Evolutionary conservation across 768 basidiomycete species (phyloP).

Genomic region (Lentinula sp.): DNA sequence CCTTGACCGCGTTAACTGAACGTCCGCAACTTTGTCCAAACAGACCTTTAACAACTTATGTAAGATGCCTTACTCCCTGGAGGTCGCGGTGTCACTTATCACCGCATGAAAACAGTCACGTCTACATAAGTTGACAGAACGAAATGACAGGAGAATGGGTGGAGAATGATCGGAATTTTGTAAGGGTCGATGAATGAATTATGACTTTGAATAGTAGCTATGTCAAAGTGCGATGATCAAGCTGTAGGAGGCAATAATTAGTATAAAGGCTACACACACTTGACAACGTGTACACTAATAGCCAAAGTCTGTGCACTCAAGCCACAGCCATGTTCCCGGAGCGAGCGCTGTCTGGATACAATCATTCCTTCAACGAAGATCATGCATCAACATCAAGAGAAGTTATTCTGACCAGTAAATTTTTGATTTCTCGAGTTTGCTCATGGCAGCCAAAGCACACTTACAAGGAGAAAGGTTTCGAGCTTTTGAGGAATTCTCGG

Average conservation of each 20-base stretch:
- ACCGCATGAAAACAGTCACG: not conserved
- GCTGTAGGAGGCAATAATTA: not conserved
- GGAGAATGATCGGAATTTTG: not conserved
- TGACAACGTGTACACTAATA: not conserved
- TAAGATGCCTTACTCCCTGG: not conserved
- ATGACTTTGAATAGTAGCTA: not conserved
- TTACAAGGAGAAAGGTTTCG: no score
- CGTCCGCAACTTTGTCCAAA: no score
- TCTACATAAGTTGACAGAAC: not conserved
- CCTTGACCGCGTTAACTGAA: no score
- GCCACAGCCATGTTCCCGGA: not conserved
- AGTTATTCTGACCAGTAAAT: not conserved
- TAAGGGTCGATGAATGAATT: not conserved
- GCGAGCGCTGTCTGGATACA: not conserved
- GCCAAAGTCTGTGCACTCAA: not conserved
- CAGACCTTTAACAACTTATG: not conserved
- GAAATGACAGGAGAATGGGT: not conserved
- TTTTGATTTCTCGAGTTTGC: not conserved
- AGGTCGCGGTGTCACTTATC: not conserved
- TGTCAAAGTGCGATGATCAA: not conserved
- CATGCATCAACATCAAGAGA: not conserved
- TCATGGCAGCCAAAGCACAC: not conserved
- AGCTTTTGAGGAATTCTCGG: not conserved
- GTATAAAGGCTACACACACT: not conserved
- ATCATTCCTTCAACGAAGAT: not conserved